Base-by-base conservation (phyloP, 176 grass and related monocot genomes). In the Carex littledalei region DNA sequence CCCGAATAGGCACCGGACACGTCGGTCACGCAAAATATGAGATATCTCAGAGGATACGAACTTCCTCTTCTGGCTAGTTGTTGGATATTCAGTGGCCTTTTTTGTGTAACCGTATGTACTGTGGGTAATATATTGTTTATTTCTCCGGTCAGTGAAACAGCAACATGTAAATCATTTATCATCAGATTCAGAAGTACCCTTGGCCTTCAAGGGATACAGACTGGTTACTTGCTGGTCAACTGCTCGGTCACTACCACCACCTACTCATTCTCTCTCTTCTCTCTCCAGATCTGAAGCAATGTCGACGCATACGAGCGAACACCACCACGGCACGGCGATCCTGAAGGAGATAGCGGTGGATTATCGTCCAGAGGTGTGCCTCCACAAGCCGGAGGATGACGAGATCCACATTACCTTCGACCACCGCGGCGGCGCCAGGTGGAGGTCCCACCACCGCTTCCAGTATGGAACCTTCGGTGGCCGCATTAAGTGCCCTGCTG, bases 331-430 rank as follows among this genome's bases (percentile, higher is more conserved):
- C 74, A 92, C 88, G 67, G 55, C 73, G 81, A 49, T 89, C 70
- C 64, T 92, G 39, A 22, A 18, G 21, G 26, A 80, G 69, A 90
- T 94, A 81, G 84, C 86, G 6, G 89, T 96, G 13, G 91, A 91
- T 86, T 96, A 93, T 80, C 39, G 84, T 50, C 91, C 87, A 4
- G 89, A 91, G 4, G 89, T 68, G 2, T 91, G 83, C 57, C 55
- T n/a, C 66, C 81, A 88, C 66, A 59, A 31, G 64, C 68, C 76
- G 2, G 16, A 79, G 7, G 64, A 64, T 7, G 80, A 84, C 14
- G 89, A 96, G 84, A 91, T 96, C 89, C 87, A 84, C 86, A 88
- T 96, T 53, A 92, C 87, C 63, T 96, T 76, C 86, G 81, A 90
- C 86, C 29, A 90, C 87, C 89, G 84, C 35, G 89, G 89, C 83